A percentile compares a stretch with the other conserved stretches of the same genome.
Evolutionary conservation across 148 eudicot genomes (phyloP).

Genomic region (Arbutus unedo): DNA sequence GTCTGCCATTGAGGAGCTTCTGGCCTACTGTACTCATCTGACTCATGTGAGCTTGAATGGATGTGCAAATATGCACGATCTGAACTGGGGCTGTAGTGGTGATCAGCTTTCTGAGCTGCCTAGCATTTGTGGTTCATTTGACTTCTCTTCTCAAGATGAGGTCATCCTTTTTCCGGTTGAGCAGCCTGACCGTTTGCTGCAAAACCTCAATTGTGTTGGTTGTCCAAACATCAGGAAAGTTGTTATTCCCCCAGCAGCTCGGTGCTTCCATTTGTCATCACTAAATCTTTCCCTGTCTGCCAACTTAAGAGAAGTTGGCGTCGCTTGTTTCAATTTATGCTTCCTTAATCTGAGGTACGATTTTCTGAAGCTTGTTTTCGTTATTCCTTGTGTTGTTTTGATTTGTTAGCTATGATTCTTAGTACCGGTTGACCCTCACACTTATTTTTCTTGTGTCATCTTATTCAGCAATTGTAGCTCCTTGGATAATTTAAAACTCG

Average conservation of each 20-base stretch:
- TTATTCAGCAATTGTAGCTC: slow-evolving; percentile 73
- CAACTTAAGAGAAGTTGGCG: slow-evolving; percentile 75
- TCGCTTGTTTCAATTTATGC: slow-evolving; percentile 68
- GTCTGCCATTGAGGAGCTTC: slow-evolving; percentile 84
- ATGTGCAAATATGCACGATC: slow-evolving; percentile 87
- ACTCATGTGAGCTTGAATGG: slow-evolving; percentile 94
- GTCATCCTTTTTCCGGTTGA: slow-evolving; percentile 20
- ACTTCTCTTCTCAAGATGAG: slow-evolving; percentile 20
- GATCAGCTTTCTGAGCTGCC: slow-evolving; percentile 23
- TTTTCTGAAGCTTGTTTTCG: background rate
- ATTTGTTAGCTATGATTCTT: background rate
- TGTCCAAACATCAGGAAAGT: slow-evolving; percentile 88
- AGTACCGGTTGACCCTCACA: background rate
- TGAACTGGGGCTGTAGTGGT: slow-evolving; percentile 57
- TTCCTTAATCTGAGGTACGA: slow-evolving; percentile 83
- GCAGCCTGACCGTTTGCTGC: slow-evolving; percentile 62
- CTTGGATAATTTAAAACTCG: slow-evolving; percentile 70
- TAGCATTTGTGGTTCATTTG: slow-evolving; percentile 24
- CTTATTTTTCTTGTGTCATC: background rate
- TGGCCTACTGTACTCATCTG: slow-evolving; percentile 71
- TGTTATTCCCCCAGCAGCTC: slow-evolving; percentile 56
- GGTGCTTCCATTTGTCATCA: slow-evolving; percentile 60
- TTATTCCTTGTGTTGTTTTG: background rate
- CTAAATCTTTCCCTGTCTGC: slow-evolving; percentile 82
- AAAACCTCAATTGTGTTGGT: slow-evolving; percentile 87